Base-by-base conservation (phyloP, 305 asterid species). In the Andrographis paniculata region DNA sequence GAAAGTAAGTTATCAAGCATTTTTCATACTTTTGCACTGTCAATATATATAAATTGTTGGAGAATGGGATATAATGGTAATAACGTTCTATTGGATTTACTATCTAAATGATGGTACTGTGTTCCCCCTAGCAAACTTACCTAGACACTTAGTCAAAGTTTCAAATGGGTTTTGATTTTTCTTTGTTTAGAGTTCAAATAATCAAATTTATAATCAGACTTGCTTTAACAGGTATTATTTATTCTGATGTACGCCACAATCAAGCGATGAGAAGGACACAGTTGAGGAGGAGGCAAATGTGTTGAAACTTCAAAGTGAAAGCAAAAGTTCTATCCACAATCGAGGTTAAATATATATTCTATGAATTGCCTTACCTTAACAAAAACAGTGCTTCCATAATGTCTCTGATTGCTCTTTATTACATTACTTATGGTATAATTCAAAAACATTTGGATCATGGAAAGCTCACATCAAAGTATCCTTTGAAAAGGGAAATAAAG, bases 221-320 rank as follows among this genome's bases (percentile, higher is more conserved):
- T 33, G 38, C 38, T 3, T 33, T 6, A 33, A n/a, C 1, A 4
- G 2, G 11, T 10, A 3, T 6, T 10, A 6, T 45, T 23, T 2
- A n/a, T 16, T 17, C 15, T 60, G 27, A 14, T 62, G 63, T 59
- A 23, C 52, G 95, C 56, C 66, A 21, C 75, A 65, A 69, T 76
- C 94, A 55, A 76, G 77, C 53, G 95, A 86, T 50, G 96, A 83
- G 45, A 92, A 80, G 43, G 73, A 73, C 51, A 78, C 86, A 6
- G 84, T 67, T 11, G 88, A 69, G 50, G 99, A 86, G 74, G 92
- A 76, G 74, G 70, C 59, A 15, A 96, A 77, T 80, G 95, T 64
- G 49, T 18, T 66, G 76, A 78, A 75, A 67, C 50, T 74, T 74
- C 82, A 80, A 73, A 65, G 59, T 61, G 71, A 86, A 67, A 53